Conservation (phyloP, 345 rosid genomes). For the Gossypium australe region DNA sequence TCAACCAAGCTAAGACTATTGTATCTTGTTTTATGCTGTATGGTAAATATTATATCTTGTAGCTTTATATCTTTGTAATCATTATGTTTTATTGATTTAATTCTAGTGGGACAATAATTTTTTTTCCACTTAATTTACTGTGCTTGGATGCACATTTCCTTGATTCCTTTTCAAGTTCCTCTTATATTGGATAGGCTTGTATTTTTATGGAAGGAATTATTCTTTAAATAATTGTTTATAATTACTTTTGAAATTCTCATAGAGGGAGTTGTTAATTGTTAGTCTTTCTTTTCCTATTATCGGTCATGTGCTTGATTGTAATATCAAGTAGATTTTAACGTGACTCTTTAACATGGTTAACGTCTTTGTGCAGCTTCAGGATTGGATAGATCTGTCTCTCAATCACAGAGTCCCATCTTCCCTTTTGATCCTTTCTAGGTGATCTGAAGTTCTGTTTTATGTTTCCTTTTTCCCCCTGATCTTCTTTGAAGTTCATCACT, state of each 20-base stretch:
- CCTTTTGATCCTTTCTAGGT: slow-evolving; percentile 93
- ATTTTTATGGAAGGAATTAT: neutral
- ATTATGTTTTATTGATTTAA: neutral
- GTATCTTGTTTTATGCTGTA: neutral
- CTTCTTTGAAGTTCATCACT: neutral
- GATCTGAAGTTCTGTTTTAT: slow-evolving; percentile 62
- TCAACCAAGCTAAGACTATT: neutral
- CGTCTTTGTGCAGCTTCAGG: slow-evolving; percentile 52
- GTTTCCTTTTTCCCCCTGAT: slow-evolving; percentile 71
- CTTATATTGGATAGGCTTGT: neutral
- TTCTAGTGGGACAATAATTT: neutral
- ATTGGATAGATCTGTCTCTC: slow-evolving; percentile 97
- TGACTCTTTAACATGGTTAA: slow-evolving; percentile 15
- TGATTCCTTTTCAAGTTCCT: neutral
- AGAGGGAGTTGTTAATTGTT: no score
- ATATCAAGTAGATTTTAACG: slow-evolving; percentile 6
- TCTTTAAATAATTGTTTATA: neutral
- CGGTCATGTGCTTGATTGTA: neutral
- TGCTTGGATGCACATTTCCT: neutral
- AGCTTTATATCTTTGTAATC: neutral
- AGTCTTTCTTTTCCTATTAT: neutral
- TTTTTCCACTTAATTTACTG: neutral
- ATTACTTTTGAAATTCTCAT: neutral
- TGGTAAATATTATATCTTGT: neutral
- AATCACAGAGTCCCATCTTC: slow-evolving; percentile 87